Base-by-base conservation (phyloP, 768 basidiomycete species). In the Gautieria morchelliformis region DNA sequence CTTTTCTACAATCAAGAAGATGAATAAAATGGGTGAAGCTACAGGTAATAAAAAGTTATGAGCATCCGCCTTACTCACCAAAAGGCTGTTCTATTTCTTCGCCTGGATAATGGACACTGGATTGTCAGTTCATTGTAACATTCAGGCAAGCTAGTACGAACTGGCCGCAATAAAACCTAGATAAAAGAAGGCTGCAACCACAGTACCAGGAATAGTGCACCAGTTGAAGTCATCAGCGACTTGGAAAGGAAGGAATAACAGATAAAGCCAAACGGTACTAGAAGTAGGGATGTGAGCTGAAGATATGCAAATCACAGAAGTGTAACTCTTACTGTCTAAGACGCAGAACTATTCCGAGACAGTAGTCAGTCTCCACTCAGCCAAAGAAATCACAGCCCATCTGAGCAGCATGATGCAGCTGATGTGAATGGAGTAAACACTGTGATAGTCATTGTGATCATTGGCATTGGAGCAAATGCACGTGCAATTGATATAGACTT, bases 171-270 rank as follows among this genome's bases (percentile, higher is more conserved):
- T 65, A 67, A 88, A 85, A 22, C 84, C 85, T n/a, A 88, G 76
- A 68, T 85, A 87, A 55, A 85, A 84, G 69, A 85, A 85, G n/a
- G n/a, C n/a, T n/a, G n/a, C n/a, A n/a, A n/a, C n/a, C n/a, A n/a
- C n/a, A n/a, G n/a, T n/a, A n/a, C n/a, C n/a, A n/a, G n/a, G n/a
- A n/a, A n/a, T n/a, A n/a, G n/a, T n/a, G n/a, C n/a, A n/a, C n/a
- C n/a, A 87, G 10, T 70, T 72, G 62, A 87, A 83, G 35, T 77
- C 75, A 46, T 71, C 71, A 51, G 84, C 78, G 8, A 87, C 74
- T 67, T 89, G 86, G 76, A 89, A 87, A 1, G 86, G 87, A 1
- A 89, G 72, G 68, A 85, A 83, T 72, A 88, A 85, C 2, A 87
- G 76, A 67, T 87, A 89, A 24, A 84, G 65, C 84, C 82, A n/a